These are phyloP conservation scores for Odontarrhena argentea DNA, from an alignment of 345 rosid genomes.

Conservation along the genomic window DNA sequence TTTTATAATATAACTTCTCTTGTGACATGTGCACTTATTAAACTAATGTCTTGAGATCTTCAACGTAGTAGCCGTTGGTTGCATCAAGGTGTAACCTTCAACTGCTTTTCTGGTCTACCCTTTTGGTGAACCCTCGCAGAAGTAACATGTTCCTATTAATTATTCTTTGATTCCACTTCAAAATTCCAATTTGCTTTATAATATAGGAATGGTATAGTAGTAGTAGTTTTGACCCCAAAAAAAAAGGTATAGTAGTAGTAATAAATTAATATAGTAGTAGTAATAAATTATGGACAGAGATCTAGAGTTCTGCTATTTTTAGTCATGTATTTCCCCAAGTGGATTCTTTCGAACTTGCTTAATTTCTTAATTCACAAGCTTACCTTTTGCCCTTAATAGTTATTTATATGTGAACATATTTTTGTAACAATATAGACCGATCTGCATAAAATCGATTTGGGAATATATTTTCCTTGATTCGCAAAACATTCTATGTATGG, in stretches of 20 bases:
- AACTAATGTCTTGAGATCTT: not conserved
- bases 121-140: conserved; percentile 8
- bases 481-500: conserved; percentile 14
- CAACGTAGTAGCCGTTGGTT: not conserved
- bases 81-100: not conserved
- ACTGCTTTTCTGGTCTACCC: not conserved
- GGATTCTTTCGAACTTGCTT: too few relatives aligned
- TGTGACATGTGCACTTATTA: conserved; percentile 15
- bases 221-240: too few relatives aligned
- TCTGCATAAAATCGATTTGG: not conserved
- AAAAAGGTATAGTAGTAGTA: too few relatives aligned
- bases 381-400: not conserved
- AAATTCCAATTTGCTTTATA: too few relatives aligned
- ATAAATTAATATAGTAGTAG: too few relatives aligned
- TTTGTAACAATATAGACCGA: not conserved
- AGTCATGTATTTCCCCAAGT: too few relatives aligned
- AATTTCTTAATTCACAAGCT: not conserved
- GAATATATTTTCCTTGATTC: not conserved
- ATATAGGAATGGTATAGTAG: too few relatives aligned
- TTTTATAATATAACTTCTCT: not conserved
- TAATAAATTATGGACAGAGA: too few relatives aligned
- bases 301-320: not conserved
- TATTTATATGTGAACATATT: not conserved
- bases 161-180: too few relatives aligned
- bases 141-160: not conserved